phyloP scores from a whole-genome alignment of 768 basidiomycete genomes.

The Tubosaeta brunneosetosa region DNA sequence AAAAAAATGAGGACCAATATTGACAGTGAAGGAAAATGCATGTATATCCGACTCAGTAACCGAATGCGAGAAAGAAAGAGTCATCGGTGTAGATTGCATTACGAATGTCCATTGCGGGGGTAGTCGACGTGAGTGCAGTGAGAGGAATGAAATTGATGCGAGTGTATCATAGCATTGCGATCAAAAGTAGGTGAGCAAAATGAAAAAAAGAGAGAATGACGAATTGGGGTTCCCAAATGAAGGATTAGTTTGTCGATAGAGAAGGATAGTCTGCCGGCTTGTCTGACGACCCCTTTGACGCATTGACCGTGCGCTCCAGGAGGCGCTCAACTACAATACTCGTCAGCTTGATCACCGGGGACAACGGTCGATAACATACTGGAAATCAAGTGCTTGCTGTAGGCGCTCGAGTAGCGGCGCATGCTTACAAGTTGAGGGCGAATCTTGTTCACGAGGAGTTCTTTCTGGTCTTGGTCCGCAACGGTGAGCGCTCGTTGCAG shows the following conservation, averaged over 20 bases:
- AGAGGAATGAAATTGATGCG: constrained; percentile 27
- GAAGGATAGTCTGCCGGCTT: constrained; percentile 30
- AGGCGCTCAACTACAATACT: constrained; percentile 58
- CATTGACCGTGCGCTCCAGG: constrained; percentile 46
- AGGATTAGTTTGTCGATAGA: constrained; percentile 19
- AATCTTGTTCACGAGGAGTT: constrained; percentile 55
- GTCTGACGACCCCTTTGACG: constrained; percentile 21
- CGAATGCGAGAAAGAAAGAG: constrained; percentile 17
- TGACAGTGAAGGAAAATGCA: constrained; percentile 26
- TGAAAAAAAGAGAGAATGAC: constrained; percentile 1
- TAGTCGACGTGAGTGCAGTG: constrained; percentile 31
- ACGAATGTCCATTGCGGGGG: constrained; percentile 34
- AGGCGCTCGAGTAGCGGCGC: constrained; percentile 65
- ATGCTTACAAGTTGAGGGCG: constrained; percentile 65
- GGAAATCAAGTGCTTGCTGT: constrained; percentile 76
- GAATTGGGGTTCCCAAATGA: constrained; percentile 7
- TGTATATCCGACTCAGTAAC: constrained; percentile 25
- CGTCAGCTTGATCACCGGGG: constrained; percentile 7
- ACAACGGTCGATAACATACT: constrained; percentile 44
- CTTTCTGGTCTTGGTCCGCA: constrained; percentile 69
- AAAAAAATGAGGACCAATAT: constrained; percentile 22
- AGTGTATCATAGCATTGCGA: constrained; percentile 36
- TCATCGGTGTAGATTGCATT: constrained; percentile 30
- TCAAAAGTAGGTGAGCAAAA: constrained; percentile 15
- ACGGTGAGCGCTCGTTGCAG: constrained; percentile 72